Percentiles rank a stretch among this genome's conserved stretches.
These are phyloP conservation scores for Lentinula lateritia DNA, from an alignment of 768 basidiomycete genomes.

Conservation along the genomic window DNA sequence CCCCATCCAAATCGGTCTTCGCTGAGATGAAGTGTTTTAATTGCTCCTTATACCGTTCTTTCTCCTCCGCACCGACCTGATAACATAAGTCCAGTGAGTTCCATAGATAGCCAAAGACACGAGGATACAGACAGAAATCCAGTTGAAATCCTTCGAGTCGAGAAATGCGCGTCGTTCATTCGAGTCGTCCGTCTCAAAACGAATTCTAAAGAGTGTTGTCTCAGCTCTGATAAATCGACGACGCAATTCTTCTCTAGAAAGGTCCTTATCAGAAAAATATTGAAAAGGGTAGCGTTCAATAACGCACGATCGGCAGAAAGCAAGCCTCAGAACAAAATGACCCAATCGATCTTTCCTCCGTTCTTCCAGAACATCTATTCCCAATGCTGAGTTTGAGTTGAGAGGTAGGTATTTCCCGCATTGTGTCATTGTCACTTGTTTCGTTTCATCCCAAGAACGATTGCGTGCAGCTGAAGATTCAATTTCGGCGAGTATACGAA, in stretches of 20 bases:
- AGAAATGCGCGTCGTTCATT: constrained; percentile 67
- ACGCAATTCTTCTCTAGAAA: constrained; percentile 78
- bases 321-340: constrained; percentile 90
- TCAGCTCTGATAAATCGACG: constrained; percentile 89
- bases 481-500: constrained; percentile 86
- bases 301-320: constrained; percentile 94
- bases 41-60: constrained; percentile 36
- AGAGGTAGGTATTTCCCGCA: constrained; percentile 76
- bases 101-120: background rate
- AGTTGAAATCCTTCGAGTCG: constrained; percentile 55
- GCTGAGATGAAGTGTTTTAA: constrained; percentile 43
- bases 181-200: constrained; percentile 58
- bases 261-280: background rate
- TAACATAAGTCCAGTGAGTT: constrained; percentile 3
- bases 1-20: constrained; percentile 27
- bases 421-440: constrained; percentile 52
- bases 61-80: constrained; percentile 61
- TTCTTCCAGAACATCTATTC: constrained; percentile 49
- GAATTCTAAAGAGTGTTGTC: constrained; percentile 72
- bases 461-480: constrained; percentile 86
- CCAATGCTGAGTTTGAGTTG: constrained; percentile 46
- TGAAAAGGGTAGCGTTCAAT: background rate
- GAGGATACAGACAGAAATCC: constrained; percentile 44
- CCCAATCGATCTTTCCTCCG: constrained; percentile 82
- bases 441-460: constrained; percentile 73